Base-by-base conservation (phyloP, 2,329 filamentous ascomycete species). In the Fusarium humuli region DNA sequence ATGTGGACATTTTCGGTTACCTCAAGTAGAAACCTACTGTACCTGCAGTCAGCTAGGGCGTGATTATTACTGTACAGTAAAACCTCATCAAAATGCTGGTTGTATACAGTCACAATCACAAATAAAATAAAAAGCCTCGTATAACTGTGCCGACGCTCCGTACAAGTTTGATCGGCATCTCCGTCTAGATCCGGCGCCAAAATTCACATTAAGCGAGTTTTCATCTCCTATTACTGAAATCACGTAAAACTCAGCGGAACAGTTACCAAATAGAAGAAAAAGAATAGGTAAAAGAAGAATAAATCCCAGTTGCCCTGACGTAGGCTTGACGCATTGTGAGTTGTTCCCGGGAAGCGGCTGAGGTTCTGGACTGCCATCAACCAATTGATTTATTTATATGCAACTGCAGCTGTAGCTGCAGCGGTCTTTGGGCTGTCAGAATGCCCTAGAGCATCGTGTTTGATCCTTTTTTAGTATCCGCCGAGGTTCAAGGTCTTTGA, bases 381-480 rank as follows among this genome's bases (percentile, higher is more conserved):
- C 63, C 67, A 70, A 53, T 53, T 29, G 18, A 27, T 44, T 25
- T 60, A 42, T 30, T 18, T 13, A 42, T 41, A 60, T 27, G 10
- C 53, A 29, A 58, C 37, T 63, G 58, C 40, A 44, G 29, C 53
- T 41, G 23, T 44, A 16, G 37, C 32, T 41, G 8, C n/a, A 27
- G n/a, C 18, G 30, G 41, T 44, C 30, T n/a, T n/a, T 37, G 37
- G 49, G 34, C n/a, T 53, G 23, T 53, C 34, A 42, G 44, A 37
- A 29, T 67, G 40, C 30, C 52, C 50, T 11, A 49, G 54, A 41
- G 46, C 40, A 57, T 71, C 62, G 60, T 22, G 18, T 29, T 46
- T 55, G 61, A 70, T 70, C 63, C 47, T 69, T 69, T 70, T 70
- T 70, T 70, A 66, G 63, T n/a, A 66, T 54, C 47, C 23, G 49